Conservation (phyloP, 2,329 filamentous ascomycete species). For the Cephalotrichum gorgonifer region DNA sequence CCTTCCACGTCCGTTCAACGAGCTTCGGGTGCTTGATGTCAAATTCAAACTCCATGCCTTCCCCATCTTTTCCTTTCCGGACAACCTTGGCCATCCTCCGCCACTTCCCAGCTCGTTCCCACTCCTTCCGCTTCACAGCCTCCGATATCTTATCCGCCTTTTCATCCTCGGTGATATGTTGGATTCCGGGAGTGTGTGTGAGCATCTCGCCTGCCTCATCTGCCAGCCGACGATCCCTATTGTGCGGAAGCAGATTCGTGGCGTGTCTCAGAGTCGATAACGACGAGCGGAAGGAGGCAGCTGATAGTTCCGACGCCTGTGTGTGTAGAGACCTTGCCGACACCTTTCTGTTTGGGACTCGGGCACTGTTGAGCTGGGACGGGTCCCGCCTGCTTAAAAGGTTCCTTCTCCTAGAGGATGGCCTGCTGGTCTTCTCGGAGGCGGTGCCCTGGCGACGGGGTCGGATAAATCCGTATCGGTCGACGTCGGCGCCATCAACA, state of each 20-base stretch:
- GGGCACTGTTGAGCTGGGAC: conserved; percentile 23
- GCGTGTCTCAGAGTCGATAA: conserved; percentile 46
- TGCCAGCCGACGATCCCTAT: conserved; percentile 49
- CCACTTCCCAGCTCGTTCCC: conserved; percentile 55
- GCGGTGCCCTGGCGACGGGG: conserved; percentile 28
- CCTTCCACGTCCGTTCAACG: conserved; percentile 91
- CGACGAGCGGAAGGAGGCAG: conserved; percentile 40
- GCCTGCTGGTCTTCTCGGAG: conserved; percentile 16
- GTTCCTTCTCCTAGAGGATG: conserved; percentile 23
- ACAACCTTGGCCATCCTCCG: conserved; percentile 52
- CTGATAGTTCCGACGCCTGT: conserved; percentile 41
- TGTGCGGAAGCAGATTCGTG: conserved; percentile 49
- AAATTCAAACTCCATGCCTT: conserved; percentile 64
- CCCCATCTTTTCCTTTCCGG: conserved; percentile 36
- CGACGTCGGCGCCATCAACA: conserved; percentile 48
- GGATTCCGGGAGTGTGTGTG: conserved; percentile 45
- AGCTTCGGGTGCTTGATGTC: conserved; percentile 75
- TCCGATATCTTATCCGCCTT: conserved; percentile 41
- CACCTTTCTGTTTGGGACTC: conserved; percentile 41
- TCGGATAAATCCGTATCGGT: conserved; percentile 59
- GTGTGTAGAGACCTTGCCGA: conserved; percentile 50
- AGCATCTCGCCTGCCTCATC: conserved; percentile 61
- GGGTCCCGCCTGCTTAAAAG: conserved; percentile 25
- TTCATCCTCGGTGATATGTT: conserved; percentile 45
- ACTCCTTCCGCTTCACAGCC: conserved; percentile 51